Base-by-base conservation (phyloP, 306 rosid genomes). In the Fagus sylvatica region DNA sequence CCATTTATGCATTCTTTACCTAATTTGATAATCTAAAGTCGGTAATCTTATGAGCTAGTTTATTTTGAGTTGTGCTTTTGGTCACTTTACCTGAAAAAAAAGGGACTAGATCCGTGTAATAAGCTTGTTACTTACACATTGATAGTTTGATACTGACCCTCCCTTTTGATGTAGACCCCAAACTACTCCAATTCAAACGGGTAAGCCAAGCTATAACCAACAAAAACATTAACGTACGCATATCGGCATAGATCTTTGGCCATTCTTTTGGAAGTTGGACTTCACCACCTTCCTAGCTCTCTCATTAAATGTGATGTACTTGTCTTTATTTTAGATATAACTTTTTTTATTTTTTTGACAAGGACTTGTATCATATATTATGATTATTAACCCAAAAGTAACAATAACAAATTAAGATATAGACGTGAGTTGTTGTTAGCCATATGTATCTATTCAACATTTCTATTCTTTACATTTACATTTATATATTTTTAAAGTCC, bases 141-240 rank as follows among this genome's bases (percentile, higher is more conserved):
- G 28, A 22, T 22, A 22, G 28, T 22, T 9, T 19, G 16, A 12
- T 51, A 12, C 15, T 12, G 32, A 61, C 37, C 1, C 69, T 13
- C 16, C 0, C 3, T 5, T 43, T 6, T 81, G 80, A 81, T 54
- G 19, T 39, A 42, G 80, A 81, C 73, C 33, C 49, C 7, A 61
- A 81, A 75, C 84, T 19, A 51, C 80, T 75, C 72, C 84, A 69
- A 49, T 61, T 70, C 57, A 37, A 61, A 69, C 66, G 76, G 72
- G 76, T 6, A 81, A 75, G 80, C 68, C 76, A 73, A 61, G 67
- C 53, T 9, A 22, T 16, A 1, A 15, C 53, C 9, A 43, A 54
- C 74, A 69, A 19, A 28, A 62, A 34, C 43, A 33, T 33, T 33
- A 62, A 13, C 69, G 69, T 62, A 34, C 42, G 42, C 69, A 62